phyloP scores from a whole-genome alignment of 306 rosid species.

The Mimosa bimucronata region DNA sequence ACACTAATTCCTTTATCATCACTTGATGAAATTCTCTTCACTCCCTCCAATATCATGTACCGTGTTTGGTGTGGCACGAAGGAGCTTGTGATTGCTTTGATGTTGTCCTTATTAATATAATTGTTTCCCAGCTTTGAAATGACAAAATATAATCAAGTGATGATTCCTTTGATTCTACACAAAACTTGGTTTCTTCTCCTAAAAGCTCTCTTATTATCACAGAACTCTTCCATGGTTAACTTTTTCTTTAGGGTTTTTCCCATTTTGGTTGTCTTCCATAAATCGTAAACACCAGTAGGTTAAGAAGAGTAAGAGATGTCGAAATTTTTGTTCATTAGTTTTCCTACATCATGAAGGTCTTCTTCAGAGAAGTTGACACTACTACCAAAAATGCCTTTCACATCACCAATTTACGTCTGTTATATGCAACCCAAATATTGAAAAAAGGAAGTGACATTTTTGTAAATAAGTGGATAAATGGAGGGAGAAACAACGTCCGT shows the following conservation, averaged over 20 bases:
- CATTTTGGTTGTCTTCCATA: not conserved
- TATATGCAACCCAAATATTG: too few species aligned
- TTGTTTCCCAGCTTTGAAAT: not conserved
- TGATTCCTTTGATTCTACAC: not conserved
- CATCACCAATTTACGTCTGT: too few species aligned
- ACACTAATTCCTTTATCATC: not conserved
- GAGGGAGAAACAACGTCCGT: too few species aligned
- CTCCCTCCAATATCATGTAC: slow-evolving; percentile 1
- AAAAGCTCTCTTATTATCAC: not conserved
- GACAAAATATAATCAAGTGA: not conserved
- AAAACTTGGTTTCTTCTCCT: not conserved
- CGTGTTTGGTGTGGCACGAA: not conserved
- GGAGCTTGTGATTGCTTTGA: not conserved
- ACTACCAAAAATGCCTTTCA: too few species aligned
- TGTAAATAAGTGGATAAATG: too few species aligned
- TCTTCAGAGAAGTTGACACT: not conserved
- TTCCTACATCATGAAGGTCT: not conserved
- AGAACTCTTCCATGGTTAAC: not conserved
- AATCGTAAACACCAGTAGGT: not conserved
- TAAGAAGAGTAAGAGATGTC: not conserved
- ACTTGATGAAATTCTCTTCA: slow-evolving; percentile 35
- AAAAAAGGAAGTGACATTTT: too few species aligned
- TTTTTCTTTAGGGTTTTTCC: not conserved
- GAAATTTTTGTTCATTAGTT: not conserved
- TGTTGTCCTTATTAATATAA: too few species aligned